These are phyloP conservation scores for Lasiosphaeriaceae sp. DNA, from an alignment of 495 filamentous ascomycete genomes.

Conservation along the genomic window DNA sequence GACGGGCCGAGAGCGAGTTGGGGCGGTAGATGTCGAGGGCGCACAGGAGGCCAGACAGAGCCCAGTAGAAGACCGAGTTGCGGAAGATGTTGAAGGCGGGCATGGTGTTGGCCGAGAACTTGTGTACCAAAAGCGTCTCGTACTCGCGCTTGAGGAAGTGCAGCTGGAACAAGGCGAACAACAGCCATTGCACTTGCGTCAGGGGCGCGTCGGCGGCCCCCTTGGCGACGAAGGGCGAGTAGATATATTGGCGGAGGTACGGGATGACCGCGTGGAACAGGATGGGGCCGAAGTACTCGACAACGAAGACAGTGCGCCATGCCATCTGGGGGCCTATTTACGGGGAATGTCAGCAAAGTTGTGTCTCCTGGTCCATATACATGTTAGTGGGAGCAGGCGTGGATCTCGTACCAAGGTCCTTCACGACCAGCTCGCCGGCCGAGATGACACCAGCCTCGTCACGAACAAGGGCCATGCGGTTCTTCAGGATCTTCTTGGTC, in stretches of 20 bases:
- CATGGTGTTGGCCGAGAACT: conserved; percentile 93
- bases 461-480: conserved; percentile 50
- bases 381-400: background rate
- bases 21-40: conserved; percentile 83
- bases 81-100: conserved; percentile 83
- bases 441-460: conserved; percentile 62
- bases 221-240: conserved; percentile 50
- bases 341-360: background rate
- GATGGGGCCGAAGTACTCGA: conserved; percentile 95
- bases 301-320: conserved; percentile 90
- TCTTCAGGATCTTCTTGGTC: conserved; percentile 57
- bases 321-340: conserved; percentile 77
- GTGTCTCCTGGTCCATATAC: no score
- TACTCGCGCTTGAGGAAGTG: conserved; percentile 96
- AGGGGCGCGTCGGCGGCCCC: conserved; percentile 38
- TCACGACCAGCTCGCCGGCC: conserved; percentile 74
- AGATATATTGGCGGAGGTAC: conserved; percentile 70
- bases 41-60: conserved; percentile 74
- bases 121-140: conserved; percentile 91
- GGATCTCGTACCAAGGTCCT: conserved; percentile 75
- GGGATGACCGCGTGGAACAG: conserved; percentile 71
- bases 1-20: conserved; percentile 51
- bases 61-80: conserved; percentile 89
- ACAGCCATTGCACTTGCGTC: conserved; percentile 64
- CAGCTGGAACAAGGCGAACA: conserved; percentile 63